Evolutionary conservation across 2,329 filamentous ascomycete species (phyloP).

Genomic region (Cercospora citrullina): DNA sequence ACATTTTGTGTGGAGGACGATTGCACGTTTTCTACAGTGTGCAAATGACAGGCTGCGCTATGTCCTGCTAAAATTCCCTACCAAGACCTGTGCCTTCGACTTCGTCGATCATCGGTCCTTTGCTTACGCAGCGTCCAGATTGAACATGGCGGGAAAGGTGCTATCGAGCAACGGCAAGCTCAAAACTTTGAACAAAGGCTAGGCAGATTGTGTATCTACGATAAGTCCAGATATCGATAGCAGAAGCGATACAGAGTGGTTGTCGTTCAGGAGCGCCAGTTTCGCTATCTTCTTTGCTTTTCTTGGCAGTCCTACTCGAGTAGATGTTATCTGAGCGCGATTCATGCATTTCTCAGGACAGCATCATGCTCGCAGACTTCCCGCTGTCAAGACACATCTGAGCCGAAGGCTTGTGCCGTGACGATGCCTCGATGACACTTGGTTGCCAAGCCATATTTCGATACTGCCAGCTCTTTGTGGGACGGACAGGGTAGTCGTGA

Average conservation of each 20-base stretch:
- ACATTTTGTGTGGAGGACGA: neutral
- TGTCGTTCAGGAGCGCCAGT: neutral
- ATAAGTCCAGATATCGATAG: neutral
- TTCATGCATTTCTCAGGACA: neutral
- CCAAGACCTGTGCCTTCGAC: neutral
- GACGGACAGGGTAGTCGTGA: neutral
- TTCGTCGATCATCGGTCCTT: neutral
- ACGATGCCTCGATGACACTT: neutral
- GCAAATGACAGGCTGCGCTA: neutral
- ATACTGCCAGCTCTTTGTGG: neutral
- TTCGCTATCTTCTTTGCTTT: neutral
- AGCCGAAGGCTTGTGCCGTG: neutral
- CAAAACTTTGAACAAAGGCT: neutral
- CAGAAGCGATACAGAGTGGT: neutral
- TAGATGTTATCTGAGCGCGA: neutral
- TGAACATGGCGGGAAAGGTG: neutral
- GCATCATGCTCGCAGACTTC: neutral
- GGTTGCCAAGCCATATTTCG: neutral
- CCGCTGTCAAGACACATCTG: neutral
- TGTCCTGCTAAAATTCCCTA: neutral
- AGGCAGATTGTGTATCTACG: neutral
- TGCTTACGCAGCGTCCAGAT: neutral
- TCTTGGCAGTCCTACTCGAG: neutral
- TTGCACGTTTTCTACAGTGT: neutral
- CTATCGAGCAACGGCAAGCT: neutral